Evolutionary conservation across 2,329 filamentous ascomycete genomes (phyloP), one percentile per base, ranked within the genome.

Genomic region (Xylariaceae sp.): DNA sequence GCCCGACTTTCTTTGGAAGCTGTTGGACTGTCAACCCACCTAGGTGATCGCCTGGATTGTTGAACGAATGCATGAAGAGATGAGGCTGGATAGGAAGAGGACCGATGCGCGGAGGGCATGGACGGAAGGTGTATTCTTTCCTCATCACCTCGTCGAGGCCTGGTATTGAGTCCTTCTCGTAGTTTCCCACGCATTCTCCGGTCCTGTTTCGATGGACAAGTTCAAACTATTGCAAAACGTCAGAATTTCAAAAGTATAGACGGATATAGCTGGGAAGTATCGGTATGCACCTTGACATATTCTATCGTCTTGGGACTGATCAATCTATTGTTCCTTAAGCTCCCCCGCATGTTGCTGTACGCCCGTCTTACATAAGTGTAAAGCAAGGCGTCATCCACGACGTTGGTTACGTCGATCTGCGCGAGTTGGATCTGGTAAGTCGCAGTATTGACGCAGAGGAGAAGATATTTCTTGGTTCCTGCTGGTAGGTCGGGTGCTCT

Each of bases 61-160:
- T 41, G 19, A 62, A 60, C 1, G 51, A 54, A 39, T 62, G 60
- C 58, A 62, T 62, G 28, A 60, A 62, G 9, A 62, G 39, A 33
- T 62, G 55, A 12, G 55, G 51, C 2, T 53, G 55, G 1, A 62
- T 50, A 1, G 60, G 60, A 7, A 60, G 6, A 2, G 31, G 6
- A 2, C 56, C 55, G 12, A 58, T 48, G 5, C n/a, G 41, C 13
- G 60, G 56, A 1, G 58, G 58, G 28, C 54, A 62, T 5, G 60
- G 60, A 1, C 28, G 42, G 33, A 57, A 57, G 6, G 48, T 40
- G 41, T 60, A 62, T 42, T 58, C 51, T 14, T 33, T 43, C 9
- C 28, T 48, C 10, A 38, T n/a, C 2, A 62, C 48, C 39, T 62
- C 55, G 2, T 50, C 45, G 3, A 22, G 12, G 2, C 51, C 42